Base-by-base conservation (phyloP, 2,329 filamentous ascomycete species). In the Albifimbria verrucaria region DNA sequence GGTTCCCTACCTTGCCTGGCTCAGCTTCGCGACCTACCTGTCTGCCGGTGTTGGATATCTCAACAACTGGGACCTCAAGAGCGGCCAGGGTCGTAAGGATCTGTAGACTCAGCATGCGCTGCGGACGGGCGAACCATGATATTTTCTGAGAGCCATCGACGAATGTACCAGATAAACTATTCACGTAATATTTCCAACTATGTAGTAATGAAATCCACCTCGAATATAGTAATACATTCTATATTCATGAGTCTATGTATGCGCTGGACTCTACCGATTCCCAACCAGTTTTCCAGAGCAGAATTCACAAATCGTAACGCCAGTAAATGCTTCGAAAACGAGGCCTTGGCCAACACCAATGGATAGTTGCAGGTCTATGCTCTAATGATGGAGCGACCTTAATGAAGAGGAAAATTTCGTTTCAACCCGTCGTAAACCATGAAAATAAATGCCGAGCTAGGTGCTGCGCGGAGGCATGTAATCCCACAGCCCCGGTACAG, bases 401-500 rank as follows among this genome's bases (percentile, higher is more conserved):
- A 72, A 53, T 73, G 70, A 59, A 82, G 62, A 28, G 81, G 77
- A 64, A 94, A 80, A 60, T 84, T 76, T 57, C 78, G 80, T 74
- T 92, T 92, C 69, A 99, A 71, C 15, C 86, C 88, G 72, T 97
- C 94, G 68, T 92, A 97, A 56, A 97, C 86, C 56, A 94, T 92
- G 66, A 99, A 99, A 55, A 99, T 99, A 66, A 97, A 92, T 7
- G 94, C 94, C n/a, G 92, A 97, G 70, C 92, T 97, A 3, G 94
- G 94, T 26, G 92, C 92, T 32, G 92, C 89, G 55, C 94, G 83
- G 26, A 86, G 78, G 45, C 94, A 91, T 1, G 94, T 99, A 59
- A 99, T 94, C 26, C 94, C 94, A 64, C 94, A 99, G 3, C 94
- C 94, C 50, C 93, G 85, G 69, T 99, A 99, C 68, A 97, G 77